Conservation (phyloP, 257 asterid species). For the Fraxinus cuspidata region DNA sequence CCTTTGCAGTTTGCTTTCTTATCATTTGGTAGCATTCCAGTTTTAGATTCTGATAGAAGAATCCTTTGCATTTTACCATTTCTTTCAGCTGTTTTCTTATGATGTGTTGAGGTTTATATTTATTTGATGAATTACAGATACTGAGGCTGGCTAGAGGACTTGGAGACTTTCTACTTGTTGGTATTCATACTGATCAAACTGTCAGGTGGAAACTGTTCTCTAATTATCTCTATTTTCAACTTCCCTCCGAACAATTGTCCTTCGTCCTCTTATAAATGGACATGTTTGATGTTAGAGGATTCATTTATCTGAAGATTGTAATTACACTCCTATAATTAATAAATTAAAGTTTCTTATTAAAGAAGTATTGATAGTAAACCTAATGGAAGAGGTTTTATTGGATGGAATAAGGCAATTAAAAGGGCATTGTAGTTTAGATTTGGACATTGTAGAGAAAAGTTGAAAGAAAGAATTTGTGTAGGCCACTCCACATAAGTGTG, state of each 20-base stretch:
- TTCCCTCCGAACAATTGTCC: constrained; percentile 7
- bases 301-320: not conserved
- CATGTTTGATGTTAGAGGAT: not conserved
- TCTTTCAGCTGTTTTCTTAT: not conserved
- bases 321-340: not conserved
- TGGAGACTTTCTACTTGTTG: constrained; percentile 99
- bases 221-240: constrained; percentile 15
- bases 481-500: not conserved
- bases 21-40: not conserved
- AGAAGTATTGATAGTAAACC: not conserved
- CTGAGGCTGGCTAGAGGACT: constrained; percentile 93
- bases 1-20: not conserved
- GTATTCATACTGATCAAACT: constrained; percentile 94
- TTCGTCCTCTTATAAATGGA: not conserved
- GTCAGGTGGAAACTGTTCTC: constrained; percentile 54
- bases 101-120: constrained; percentile 15
- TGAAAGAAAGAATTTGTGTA: no score
- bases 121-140: constrained; percentile 49
- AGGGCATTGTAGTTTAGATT: not conserved
- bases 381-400: not conserved
- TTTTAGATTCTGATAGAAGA: not conserved
- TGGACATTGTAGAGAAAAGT: not conserved
- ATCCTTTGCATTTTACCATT: not conserved
- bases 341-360: not conserved
- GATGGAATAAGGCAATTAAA: not conserved